These are phyloP conservation scores for Plasmopara halstedii DNA, from an alignment of 352 stramenopile genomes.

Conservation along the genomic window DNA sequence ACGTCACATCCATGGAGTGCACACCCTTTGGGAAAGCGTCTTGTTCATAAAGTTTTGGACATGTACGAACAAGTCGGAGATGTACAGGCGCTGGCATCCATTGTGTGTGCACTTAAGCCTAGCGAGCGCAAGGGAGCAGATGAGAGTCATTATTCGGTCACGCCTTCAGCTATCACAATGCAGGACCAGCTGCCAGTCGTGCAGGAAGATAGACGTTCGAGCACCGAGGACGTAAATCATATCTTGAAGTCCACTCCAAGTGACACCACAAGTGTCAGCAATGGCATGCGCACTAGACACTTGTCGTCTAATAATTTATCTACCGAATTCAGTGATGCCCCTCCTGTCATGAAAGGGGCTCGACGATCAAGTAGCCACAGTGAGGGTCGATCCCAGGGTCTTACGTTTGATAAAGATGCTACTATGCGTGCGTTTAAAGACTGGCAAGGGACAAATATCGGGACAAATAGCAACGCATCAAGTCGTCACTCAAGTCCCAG, in stretches of 20 bases:
- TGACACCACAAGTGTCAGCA: constrained; percentile 6
- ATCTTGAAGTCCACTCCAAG: constrained; percentile 1
- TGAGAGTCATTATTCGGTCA: constrained; percentile 5
- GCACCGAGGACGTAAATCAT: constrained; percentile 6
- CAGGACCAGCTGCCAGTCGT: constrained; percentile 29
- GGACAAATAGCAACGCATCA: constrained; percentile 13
- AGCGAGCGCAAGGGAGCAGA: constrained; percentile 20
- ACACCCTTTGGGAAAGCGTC: constrained; percentile 68
- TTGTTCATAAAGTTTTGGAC: constrained; percentile 66
- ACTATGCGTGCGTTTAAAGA: constrained; percentile 33
- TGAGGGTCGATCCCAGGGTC: constrained; percentile 26
- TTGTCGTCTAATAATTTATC: constrained; percentile 34
- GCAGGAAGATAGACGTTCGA: constrained; percentile 19
- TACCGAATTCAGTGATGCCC: constrained; percentile 25
- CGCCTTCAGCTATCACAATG: constrained; percentile 16
- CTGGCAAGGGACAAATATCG: constrained; percentile 26
- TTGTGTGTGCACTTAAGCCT: constrained; percentile 60
- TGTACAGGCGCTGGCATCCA: constrained; percentile 64
- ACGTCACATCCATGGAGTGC: constrained; percentile 66
- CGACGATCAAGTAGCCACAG: constrained; percentile 62
- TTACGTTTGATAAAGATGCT: constrained; percentile 13
- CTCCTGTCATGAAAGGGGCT: constrained; percentile 41
- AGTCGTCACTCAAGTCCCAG: constrained; percentile 25
- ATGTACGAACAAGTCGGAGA: constrained; percentile 80
- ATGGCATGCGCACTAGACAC: constrained; percentile 13